Conservation (phyloP, 2,329 filamentous ascomycete genomes). For the Colletotrichum paranaense region DNA sequence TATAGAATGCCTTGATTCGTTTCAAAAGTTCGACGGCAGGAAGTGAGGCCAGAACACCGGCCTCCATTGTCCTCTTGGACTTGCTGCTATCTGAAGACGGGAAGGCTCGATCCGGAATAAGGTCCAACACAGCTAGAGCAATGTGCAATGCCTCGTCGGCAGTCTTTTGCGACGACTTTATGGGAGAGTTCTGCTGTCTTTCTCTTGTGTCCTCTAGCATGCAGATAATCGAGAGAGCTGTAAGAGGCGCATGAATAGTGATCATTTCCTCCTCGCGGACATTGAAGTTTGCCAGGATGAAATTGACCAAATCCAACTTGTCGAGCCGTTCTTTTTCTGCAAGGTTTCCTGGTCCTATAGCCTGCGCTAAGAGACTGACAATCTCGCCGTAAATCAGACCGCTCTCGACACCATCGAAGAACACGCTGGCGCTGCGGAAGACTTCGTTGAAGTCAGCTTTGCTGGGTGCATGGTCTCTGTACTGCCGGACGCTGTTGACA, state of each 20-base stretch:
- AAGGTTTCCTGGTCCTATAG: slow-evolving; percentile 61
- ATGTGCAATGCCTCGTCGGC: slow-evolving; percentile 56
- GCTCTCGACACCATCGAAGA: slow-evolving; percentile 97
- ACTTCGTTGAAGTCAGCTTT: slow-evolving; percentile 85
- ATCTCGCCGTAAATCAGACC: slow-evolving; percentile 91
- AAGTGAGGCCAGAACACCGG: slow-evolving; percentile 44
- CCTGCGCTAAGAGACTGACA: slow-evolving; percentile 72
- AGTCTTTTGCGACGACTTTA: slow-evolving; percentile 44
- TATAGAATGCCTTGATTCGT: slow-evolving; percentile 74
- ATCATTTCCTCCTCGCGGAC: slow-evolving; percentile 97
- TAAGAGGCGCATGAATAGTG: slow-evolving; percentile 82
- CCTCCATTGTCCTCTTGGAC: slow-evolving; percentile 40
- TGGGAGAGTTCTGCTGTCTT: slow-evolving; percentile 39
- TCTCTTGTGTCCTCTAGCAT: slow-evolving; percentile 68
- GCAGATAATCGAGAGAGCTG: slow-evolving; percentile 72
- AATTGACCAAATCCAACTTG: slow-evolving; percentile 79
- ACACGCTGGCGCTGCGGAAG: slow-evolving; percentile 90
- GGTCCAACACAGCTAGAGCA: slow-evolving; percentile 67
- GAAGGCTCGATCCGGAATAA: slow-evolving; percentile 75
- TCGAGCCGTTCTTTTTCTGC: slow-evolving; percentile 62
- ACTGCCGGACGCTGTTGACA: slow-evolving; percentile 81
- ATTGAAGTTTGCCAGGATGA: slow-evolving; percentile 90
- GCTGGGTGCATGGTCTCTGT: slow-evolving; percentile 72
- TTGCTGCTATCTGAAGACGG: slow-evolving; percentile 42
- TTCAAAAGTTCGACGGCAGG: slow-evolving; percentile 66